Base-by-base conservation (phyloP, 257 asterid genomes). In the Fraxinus quadrangulata region DNA sequence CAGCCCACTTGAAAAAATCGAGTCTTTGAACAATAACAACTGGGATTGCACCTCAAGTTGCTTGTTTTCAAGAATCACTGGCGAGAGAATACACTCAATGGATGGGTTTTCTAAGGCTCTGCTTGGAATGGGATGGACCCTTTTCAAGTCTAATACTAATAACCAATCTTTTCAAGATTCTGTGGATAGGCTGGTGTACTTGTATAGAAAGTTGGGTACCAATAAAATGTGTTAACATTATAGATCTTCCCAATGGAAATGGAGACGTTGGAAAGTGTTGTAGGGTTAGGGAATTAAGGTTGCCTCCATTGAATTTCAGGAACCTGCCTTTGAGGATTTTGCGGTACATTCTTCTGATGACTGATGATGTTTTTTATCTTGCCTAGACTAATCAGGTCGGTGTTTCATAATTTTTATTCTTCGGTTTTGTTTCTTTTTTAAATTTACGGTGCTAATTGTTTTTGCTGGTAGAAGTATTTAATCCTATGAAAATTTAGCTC, bases 331-430 rank as follows among this genome's bases (percentile, higher is more conserved):
- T 88, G 84, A 88, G 95, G 86, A 87, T 88, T 80, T 63, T 90
- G 90, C 95, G 88, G 86, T 90, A 90, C 68, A 84, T 90, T 77
- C 84, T 90, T 78, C 85, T 90, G 24, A 86, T 90, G 91, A 88
- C 95, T 68, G 95, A 90, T 83, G 90, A 86, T 74, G 42, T 80
- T 49, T 90, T 90, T 83, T 87, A 79, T 77, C 91, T 90, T 74
- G 91, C 87, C 1, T 90, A 90, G 87, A 28, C 67, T 73, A 80
- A 72, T 75, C 77, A 49, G 77, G 88, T 88, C 67, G 80, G 84
- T 70, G 37, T 75, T 70, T 23, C 28, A 24, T 36, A 65, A 17
- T 56, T 66, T 9, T 54, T 21, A 51, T 65, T 71, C 63, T 63
- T 72, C 37, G n/a, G 49, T 65, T 79, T n/a, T 19, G 65, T 54